Evolutionary conservation across 2,329 filamentous ascomycete genomes (phyloP), one percentile per base, ranked within the genome.

Genomic region (Dactylellina leptospora): DNA sequence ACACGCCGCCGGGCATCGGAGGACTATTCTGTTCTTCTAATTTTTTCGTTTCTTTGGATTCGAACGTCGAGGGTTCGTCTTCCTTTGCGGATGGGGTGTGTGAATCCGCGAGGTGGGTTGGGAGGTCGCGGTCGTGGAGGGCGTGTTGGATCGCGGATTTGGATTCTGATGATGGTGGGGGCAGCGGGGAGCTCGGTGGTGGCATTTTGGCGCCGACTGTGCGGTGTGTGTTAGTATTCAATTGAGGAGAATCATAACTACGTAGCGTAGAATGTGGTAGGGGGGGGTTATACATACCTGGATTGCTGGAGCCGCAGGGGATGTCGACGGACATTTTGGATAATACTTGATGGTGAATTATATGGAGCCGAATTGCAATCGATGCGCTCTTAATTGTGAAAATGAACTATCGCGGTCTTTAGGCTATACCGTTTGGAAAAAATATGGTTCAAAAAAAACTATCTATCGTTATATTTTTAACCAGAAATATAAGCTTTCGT

Each of bases 201-300:
- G 56, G 56, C 66, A 72, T 72, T 59, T 72, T 63, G 25, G 25
- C 22, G 53, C 66, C 59, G 56, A 72, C 66, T 72, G n/a, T 53
- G 2, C n/a, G 25, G 22, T 20, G 10, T 54, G 8, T 42, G 16
- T 60, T 38, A 36, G 13, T 11, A 40, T 40, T 40, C 18, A n/a
- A 13, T 38, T 50, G 50, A 27, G 30, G 45, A 20, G 25, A n/a
- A n/a, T n/a, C n/a, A n/a, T n/a, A n/a, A 28, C 10, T 40, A n/a
- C 10, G 10, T 33, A 33, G 5, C 18, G 2, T n/a, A 3, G 23
- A 36, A 13, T 11, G 56, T 16, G 27, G n/a, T n/a, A 18, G 1
- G 22, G 16, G 18, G 22, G 13, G 28, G 22, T 23, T 11, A 8
- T 10, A 50, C 13, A 18, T 61, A 70, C 64, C 62, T 3, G 64